Evolutionary conservation across 108 stramenopile genomes (phyloP).

Genomic region (Stephanodiscus minutulus): DNA sequence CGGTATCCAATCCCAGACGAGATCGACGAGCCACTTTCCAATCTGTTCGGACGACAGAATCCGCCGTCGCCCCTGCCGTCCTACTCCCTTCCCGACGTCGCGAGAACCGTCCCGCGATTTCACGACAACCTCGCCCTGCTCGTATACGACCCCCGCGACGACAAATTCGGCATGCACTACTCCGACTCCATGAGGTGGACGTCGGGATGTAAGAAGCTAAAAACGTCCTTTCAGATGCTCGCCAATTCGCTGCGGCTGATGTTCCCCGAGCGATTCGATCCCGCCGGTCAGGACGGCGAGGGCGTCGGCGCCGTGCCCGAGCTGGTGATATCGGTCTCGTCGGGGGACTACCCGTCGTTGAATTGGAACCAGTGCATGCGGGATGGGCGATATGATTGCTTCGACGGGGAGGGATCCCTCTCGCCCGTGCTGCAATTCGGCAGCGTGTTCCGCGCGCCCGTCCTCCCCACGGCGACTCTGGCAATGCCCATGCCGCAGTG

Average conservation of each 20-base stretch:
- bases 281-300: background rate
- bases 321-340: conserved; percentile 7
- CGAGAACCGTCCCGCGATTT: background rate
- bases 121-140: conserved; percentile 21
- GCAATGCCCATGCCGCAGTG: conserved; percentile 39
- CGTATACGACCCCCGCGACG: conserved; percentile 17
- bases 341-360: conserved; percentile 31
- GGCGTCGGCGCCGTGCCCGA: background rate
- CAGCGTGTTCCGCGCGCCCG: conserved; percentile 19
- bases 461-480: conserved; percentile 19
- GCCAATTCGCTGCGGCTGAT: conserved; percentile 25
- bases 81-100: background rate
- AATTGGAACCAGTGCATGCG: conserved; percentile 18
- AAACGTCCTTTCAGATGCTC: conserved; percentile 12
- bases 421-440: conserved; percentile 36
- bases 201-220: conserved; percentile 38
- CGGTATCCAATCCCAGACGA: background rate
- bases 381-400: background rate
- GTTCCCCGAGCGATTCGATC: conserved; percentile 29
- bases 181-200: conserved; percentile 27
- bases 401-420: conserved; percentile 6
- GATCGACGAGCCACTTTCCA: background rate
- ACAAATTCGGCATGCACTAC: conserved; percentile 25
- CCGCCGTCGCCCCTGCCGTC: background rate
- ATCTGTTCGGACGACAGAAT: background rate